A percentile compares a stretch with the other conserved stretches of the same genome.
These are phyloP conservation scores for Sarocladium brachiariae DNA, from an alignment of 2,329 filamentous ascomycete species.

Conservation along the genomic window DNA sequence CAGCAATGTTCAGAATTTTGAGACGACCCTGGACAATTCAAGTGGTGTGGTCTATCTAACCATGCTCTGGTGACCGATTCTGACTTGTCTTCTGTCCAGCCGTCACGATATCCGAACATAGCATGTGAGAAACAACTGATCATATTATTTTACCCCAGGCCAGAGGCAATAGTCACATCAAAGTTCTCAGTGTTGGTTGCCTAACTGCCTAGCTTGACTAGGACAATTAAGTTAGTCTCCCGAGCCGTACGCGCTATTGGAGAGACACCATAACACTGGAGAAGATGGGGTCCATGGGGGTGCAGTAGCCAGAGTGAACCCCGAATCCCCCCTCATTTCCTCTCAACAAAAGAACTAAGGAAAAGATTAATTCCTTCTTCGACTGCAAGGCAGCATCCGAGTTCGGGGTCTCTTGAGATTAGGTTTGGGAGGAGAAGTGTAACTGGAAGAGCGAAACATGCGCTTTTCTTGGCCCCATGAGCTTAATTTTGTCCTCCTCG, in stretches of 20 bases:
- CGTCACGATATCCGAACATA: background rate
- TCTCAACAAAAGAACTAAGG: background rate
- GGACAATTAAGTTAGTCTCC: no score
- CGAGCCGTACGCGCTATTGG: no score
- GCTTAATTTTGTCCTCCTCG: no score
- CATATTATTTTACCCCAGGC: background rate
- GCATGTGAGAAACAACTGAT: background rate
- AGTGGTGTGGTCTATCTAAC: no score
- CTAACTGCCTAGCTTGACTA: no score
- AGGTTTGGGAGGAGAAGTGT: no score
- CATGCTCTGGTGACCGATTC: no score
- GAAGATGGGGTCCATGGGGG: background rate
- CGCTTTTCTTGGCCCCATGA: no score
- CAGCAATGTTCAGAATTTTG: background rate
- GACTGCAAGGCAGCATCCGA: background rate
- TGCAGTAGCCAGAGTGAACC: constrained; percentile 1
- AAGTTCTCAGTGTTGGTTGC: no score
- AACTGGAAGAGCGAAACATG: no score
- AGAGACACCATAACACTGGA: background rate
- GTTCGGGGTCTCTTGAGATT: no score
- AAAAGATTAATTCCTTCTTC: background rate
- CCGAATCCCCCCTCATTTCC: background rate
- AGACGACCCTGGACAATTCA: background rate
- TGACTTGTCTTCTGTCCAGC: background rate
- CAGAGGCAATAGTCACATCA: no score